Evolutionary conservation across 768 basidiomycete genomes (phyloP), one percentile per base, ranked within the genome.

Genomic region (Harrya chromipes): DNA sequence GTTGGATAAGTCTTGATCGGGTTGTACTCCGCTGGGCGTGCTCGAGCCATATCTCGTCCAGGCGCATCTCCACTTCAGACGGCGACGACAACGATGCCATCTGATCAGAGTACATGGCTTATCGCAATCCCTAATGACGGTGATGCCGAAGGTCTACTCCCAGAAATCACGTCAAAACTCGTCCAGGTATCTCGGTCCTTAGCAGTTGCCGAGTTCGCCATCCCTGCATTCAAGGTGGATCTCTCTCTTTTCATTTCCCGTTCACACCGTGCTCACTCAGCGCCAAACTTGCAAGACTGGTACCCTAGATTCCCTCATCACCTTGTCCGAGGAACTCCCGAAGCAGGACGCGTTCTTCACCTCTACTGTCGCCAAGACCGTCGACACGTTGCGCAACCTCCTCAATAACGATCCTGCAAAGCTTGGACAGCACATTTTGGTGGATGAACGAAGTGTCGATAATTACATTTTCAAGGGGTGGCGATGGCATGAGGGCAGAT

Each of bases 101-200:
- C 92, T 65, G 94, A 97, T 76, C 86, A 94, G 68, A 88, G 89
- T 56, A 94, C 92, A 59, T 97, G 94, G 94, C 73, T 97, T 56
- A 77, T 97, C 53, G 77, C 93, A 37, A 82, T 90, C 3, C 94
- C 94, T 12, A 80, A 84, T 55, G 85, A 92, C 67, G 90, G 90
- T 17, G 91, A 97, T 60, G 77, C 90, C 0, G 88, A 90, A 52
- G 83, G 84, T 6, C 70, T 90, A 26, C 68, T 78, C 40, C 82
- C 85, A 56, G 87, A 89, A 54, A 62, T 91, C 16, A 39, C 74
- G 10, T 66, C 81, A 19, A 90, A 87, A 64, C 75, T 93, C 33
- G 66, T 70, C 17, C 74, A 81, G 24, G 79, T 80, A 50, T 76
- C 81, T 14, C 84, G 79, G 67, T 66, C 79, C 4, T 62, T 74